These are phyloP conservation scores for Conringia planisiliqua DNA, from an alignment of 345 rosid species.

Conservation along the genomic window DNA sequence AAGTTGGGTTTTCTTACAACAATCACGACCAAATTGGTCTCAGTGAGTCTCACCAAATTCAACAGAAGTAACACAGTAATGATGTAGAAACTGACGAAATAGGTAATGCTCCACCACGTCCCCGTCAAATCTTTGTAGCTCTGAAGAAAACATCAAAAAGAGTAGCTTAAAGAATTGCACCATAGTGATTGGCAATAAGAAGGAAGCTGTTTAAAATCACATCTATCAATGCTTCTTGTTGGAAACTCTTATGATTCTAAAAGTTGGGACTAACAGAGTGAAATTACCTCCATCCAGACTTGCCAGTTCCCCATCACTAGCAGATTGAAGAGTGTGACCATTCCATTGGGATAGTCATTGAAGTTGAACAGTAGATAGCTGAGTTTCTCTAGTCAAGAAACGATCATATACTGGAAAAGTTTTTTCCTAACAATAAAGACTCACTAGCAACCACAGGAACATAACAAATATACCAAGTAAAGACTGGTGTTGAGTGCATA, in stretches of 20 bases:
- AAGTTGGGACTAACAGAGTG: not conserved
- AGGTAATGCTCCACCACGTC: slow-evolving; percentile 66
- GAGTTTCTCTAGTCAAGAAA: slow-evolving; percentile 46
- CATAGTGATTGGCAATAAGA: not conserved
- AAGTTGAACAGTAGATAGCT: slow-evolving; percentile 87
- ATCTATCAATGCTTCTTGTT: slow-evolving; percentile 15
- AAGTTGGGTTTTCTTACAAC: not conserved
- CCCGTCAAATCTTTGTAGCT: slow-evolving; percentile 82
- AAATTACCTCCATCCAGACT: slow-evolving; percentile 83
- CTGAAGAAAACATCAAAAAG: slow-evolving; percentile 41
- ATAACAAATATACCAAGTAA: not conserved
- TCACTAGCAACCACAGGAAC: slow-evolving; percentile 7
- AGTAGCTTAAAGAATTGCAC: not conserved
- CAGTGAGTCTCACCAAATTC: slow-evolving; percentile 70
- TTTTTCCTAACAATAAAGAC: not conserved
- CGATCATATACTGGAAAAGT: not conserved
- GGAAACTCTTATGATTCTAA: not conserved
- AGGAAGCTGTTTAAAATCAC: slow-evolving; percentile 1
- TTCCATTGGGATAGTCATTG: slow-evolving; percentile 97
- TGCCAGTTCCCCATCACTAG: slow-evolving; percentile 95
- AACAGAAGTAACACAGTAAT: slow-evolving; percentile 72
- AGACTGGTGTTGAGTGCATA: not conserved
- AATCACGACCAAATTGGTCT: not conserved
- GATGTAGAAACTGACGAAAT: slow-evolving; percentile 92
- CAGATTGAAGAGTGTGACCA: slow-evolving; percentile 94